A percentile compares a stretch with the other conserved stretches of the same genome.
Evolutionary conservation across 1,284 basidiomycete species (phyloP).

Genomic region (Puccinia hordei): DNA sequence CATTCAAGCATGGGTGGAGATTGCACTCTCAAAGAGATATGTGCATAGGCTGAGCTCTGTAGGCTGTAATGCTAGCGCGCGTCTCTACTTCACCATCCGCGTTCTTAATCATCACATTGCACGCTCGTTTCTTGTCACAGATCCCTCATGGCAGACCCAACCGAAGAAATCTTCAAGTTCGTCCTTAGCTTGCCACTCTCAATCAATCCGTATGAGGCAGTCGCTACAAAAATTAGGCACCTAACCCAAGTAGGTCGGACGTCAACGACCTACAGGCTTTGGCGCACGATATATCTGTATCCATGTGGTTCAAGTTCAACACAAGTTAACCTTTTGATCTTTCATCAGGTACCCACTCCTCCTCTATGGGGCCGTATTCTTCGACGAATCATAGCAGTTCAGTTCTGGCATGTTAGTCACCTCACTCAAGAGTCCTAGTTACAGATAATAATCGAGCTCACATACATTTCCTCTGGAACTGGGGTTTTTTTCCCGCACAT

Average conservation of each 20-base stretch:
- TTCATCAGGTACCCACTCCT: background rate
- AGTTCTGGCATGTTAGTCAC: background rate
- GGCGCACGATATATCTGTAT: background rate
- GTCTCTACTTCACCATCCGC: too few species aligned
- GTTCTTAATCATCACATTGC: too few species aligned
- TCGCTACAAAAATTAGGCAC: background rate
- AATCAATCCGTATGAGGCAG: conserved; percentile 6
- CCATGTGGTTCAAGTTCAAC: too few species aligned
- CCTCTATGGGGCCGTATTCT: conserved; percentile 3
- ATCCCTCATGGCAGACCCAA: too few species aligned
- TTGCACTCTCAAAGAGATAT: too few species aligned
- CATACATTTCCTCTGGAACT: background rate
- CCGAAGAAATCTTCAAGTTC: background rate
- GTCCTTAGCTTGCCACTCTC: background rate
- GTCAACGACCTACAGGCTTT: background rate
- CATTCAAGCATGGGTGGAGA: too few species aligned
- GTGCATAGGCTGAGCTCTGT: too few species aligned
- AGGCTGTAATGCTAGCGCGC: too few species aligned
- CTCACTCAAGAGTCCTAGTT: background rate
- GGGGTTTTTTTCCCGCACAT: background rate
- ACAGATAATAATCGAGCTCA: background rate
- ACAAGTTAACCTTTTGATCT: too few species aligned
- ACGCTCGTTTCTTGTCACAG: too few species aligned
- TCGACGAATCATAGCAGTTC: background rate
- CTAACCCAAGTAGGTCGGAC: background rate